Conservation (phyloP, 805 yeast species). For the Wickerhamiella shivajii region DNA sequence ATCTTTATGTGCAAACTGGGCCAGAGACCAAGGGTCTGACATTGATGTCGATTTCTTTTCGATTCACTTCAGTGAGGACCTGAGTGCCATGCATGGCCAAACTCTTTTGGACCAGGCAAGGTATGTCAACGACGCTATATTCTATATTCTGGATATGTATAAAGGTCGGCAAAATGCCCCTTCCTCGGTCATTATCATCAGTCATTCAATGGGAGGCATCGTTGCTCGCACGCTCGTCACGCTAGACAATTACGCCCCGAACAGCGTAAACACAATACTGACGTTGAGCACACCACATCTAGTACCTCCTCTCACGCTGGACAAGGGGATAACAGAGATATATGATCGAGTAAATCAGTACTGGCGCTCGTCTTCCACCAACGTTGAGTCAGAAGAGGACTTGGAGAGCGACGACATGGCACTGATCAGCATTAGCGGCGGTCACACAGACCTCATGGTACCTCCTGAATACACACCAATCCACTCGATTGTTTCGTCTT, state of each 20-base stretch:
- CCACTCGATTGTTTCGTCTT: slow-evolving; percentile 52
- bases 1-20: slow-evolving; percentile 51
- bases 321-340: slow-evolving; percentile 65
- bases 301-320: slow-evolving; percentile 85
- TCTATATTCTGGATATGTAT: slow-evolving; percentile 60
- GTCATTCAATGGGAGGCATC: slow-evolving; percentile 97
- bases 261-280: slow-evolving; percentile 67
- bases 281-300: slow-evolving; percentile 88
- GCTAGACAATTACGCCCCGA: slow-evolving; percentile 54
- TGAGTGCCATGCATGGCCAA: slow-evolving; percentile 91
- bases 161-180: slow-evolving; percentile 31
- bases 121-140: slow-evolving; percentile 75
- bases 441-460: slow-evolving; percentile 56
- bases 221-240: slow-evolving; percentile 79
- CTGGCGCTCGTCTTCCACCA: slow-evolving; percentile 54
- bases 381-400: slow-evolving; percentile 22
- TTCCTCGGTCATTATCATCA: slow-evolving; percentile 59
- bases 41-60: slow-evolving; percentile 64
- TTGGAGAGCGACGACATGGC: slow-evolving; percentile 43
- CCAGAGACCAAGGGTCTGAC: slow-evolving; percentile 25
- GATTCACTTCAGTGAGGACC: slow-evolving; percentile 90
- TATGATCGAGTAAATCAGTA: slow-evolving; percentile 62
- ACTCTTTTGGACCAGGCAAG: slow-evolving; percentile 90
- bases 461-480: slow-evolving; percentile 85
- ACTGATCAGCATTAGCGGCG: slow-evolving; percentile 80